Conservation (phyloP, 371 early-diverging fungal genomes). For the Syncephalastrum sp. region DNA sequence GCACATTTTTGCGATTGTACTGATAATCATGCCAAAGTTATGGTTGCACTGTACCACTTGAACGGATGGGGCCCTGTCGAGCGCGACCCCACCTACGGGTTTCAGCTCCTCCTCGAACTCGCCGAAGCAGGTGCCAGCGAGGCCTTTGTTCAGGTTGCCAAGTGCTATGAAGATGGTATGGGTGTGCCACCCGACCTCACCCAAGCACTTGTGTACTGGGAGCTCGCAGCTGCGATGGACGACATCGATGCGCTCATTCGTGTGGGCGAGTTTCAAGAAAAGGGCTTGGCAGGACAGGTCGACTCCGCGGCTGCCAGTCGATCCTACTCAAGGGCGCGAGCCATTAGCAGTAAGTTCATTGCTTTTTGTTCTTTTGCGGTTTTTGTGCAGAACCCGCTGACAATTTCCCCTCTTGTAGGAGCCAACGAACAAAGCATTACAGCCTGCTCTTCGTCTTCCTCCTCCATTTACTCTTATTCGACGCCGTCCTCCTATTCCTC, state of each 20-base stretch:
- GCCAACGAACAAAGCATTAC: too few species aligned
- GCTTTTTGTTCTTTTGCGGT: too few species aligned
- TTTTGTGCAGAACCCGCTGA: too few species aligned
- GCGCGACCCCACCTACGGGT: constrained; percentile 6
- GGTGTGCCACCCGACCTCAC: constrained; percentile 12
- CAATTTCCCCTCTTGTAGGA: too few species aligned
- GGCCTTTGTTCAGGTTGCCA: constrained; percentile 12
- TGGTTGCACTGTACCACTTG: constrained; percentile 39
- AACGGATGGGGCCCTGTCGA: constrained; percentile 34
- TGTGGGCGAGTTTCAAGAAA: constrained; percentile 26
- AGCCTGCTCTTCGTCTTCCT: too few species aligned
- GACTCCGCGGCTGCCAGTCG: not conserved
- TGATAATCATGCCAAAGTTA: constrained; percentile 14
- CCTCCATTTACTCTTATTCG: too few species aligned
- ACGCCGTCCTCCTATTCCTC: too few species aligned
- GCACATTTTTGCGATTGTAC: too few species aligned
- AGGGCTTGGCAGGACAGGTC: constrained; percentile 19
- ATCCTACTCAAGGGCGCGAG: too few species aligned
- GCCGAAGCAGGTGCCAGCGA: constrained; percentile 15
- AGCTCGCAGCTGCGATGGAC: constrained; percentile 27
- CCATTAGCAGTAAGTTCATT: too few species aligned
- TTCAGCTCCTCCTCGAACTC: constrained; percentile 6
- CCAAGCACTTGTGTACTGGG: constrained; percentile 29
- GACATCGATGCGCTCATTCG: constrained; percentile 20
- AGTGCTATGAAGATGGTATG: constrained; percentile 18